A percentile compares a stretch with the other conserved stretches of the same genome.
phyloP scores from a whole-genome alignment of 371 early-diverging fungal genomes.

The Actinomucor elegans region DNA sequence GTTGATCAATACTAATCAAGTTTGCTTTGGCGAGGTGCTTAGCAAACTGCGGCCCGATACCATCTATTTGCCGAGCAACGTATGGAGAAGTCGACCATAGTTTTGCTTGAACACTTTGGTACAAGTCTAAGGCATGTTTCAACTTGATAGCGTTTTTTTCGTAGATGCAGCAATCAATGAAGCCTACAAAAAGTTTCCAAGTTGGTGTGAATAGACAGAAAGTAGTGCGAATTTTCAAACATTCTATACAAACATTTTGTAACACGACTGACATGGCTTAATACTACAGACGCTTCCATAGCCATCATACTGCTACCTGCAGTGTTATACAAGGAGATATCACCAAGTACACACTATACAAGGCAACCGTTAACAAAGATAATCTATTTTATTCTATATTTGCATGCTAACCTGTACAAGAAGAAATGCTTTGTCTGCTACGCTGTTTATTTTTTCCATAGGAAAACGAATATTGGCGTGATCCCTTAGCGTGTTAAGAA shows the following conservation, averaged over 20 bases:
- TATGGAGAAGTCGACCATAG: conserved; percentile 42
- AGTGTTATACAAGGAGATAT: conserved; percentile 29
- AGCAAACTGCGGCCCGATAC: conserved; percentile 39
- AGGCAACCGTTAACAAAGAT: neutral
- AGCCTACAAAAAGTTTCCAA: conserved; percentile 20
- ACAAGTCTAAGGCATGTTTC: conserved; percentile 33
- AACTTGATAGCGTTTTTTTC: conserved; percentile 24
- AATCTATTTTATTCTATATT: neutral
- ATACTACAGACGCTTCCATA: conserved; percentile 24
- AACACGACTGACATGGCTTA: conserved; percentile 36
- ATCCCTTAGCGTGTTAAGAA: conserved; percentile 38
- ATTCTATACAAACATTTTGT: conserved; percentile 29
- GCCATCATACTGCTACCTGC: conserved; percentile 20
- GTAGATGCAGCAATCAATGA: conserved; percentile 40
- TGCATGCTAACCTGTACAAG: conserved; percentile 44
- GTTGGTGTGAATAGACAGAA: neutral
- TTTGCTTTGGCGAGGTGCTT: conserved; percentile 31
- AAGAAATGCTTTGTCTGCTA: conserved; percentile 37
- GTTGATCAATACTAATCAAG: conserved; percentile 33
- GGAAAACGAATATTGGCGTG: conserved; percentile 42
- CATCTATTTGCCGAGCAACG: conserved; percentile 39
- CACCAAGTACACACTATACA: conserved; percentile 37
- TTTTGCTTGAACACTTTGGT: conserved; percentile 40
- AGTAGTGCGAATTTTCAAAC: no score
- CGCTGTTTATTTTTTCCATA: conserved; percentile 24